These are phyloP conservation scores for Acrocalymma vagum DNA, from an alignment of 2,329 filamentous ascomycete species.

Conservation along the genomic window DNA sequence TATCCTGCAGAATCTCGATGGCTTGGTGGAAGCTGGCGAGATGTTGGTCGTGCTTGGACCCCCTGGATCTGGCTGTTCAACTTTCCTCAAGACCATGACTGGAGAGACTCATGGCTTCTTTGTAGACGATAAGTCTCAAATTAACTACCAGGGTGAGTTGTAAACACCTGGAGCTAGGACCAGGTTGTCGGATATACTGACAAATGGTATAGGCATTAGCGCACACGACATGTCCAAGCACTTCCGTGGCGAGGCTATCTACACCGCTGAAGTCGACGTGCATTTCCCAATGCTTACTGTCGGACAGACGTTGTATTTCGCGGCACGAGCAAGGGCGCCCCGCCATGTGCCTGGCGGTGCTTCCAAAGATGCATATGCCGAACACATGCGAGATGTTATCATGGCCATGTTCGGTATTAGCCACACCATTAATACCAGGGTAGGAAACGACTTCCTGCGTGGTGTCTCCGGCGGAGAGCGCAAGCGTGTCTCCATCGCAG, in stretches of 20 bases:
- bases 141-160: slow-evolving; percentile 79
- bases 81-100: slow-evolving; percentile 83
- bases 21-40: slow-evolving; percentile 74
- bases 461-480: slow-evolving; percentile 79
- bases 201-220: slow-evolving; percentile 64
- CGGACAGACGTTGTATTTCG: slow-evolving; percentile 81
- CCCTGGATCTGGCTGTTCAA: slow-evolving; percentile 76
- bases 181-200: too few species aligned
- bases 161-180: too few species aligned
- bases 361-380: slow-evolving; percentile 62
- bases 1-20: slow-evolving; percentile 74
- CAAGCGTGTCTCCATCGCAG: slow-evolving; percentile 84
- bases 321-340: slow-evolving; percentile 74
- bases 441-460: slow-evolving; percentile 78
- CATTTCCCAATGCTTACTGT: slow-evolving; percentile 82
- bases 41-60: slow-evolving; percentile 80
- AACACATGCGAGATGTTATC: slow-evolving; percentile 73
- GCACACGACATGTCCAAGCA: slow-evolving; percentile 78
- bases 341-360: slow-evolving; percentile 68
- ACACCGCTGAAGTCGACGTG: slow-evolving; percentile 84
- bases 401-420: slow-evolving; percentile 80
- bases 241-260: slow-evolving; percentile 86
- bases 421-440: slow-evolving; percentile 75
- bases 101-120: slow-evolving; percentile 84
- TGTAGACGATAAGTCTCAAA: slow-evolving; percentile 73